Evolutionary conservation across 441 rosid species (phyloP), one percentile per base, ranked within the genome.

Genomic region (Euphorbia schlechtendalii): DNA sequence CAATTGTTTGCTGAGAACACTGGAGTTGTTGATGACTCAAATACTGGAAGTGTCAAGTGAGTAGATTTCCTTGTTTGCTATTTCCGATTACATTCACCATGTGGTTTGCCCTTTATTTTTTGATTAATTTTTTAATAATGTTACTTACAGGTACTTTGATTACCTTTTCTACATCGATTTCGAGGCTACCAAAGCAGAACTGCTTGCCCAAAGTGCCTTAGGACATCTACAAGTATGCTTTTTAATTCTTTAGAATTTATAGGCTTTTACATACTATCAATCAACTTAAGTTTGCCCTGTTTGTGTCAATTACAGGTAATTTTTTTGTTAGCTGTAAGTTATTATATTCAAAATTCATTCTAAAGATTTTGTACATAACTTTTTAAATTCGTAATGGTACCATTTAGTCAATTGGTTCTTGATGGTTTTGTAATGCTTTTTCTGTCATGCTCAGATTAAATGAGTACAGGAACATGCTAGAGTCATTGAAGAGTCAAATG

Each of bases 251-350:
- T 28, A 48, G 3, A 41, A 12, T 15, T 3, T 13, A 12, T n/a
- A 2, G 10, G n/a, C 36, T 27, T 43, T 62, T 3, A 27, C 24
- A 28, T 17, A n/a, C 25, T 13, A 30, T 20, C 8, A 8, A 46
- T 62, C 38, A 43, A n/a, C 21, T 59, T 45, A n/a, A n/a, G 79
- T 90, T 61, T 93, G 97, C 68, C 63, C 81, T 4, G 66, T 41
- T 69, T 93, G 99, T 70, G 99, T 93, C 57, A 93, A 93, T 77
- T 81, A 76, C 80, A 90, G 97, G 99, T 84, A 71, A 21, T 36
- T 3, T 68, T 15, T 24, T 0, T 48, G 25, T n/a, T 61, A 5
- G 15, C 21, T 59, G 27, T 21, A 30, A 60, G 24, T 40, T 5
- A 21, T 24, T 59, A 10, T 27, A 25, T 32, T 32, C 15, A 11